Conservation (phyloP, 202 grass and related monocot species). For the Panicum hallii region DNA sequence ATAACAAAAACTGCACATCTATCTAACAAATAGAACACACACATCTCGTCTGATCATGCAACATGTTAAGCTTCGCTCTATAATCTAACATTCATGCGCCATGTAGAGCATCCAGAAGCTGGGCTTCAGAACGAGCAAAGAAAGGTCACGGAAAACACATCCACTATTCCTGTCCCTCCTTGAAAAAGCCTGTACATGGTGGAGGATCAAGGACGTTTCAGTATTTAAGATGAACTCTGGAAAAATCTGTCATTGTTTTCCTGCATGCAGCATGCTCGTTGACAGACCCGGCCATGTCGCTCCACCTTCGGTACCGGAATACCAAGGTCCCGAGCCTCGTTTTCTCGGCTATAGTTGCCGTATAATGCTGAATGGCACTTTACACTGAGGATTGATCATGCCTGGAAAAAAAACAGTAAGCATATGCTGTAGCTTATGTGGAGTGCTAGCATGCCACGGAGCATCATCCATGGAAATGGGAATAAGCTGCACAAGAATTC, state of each 20-base stretch:
- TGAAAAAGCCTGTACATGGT: slow-evolving; percentile 5
- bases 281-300: not conserved
- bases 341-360: not conserved
- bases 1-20: slow-evolving; percentile 10
- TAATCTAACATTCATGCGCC: not conserved
- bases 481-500: not conserved
- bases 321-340: not conserved
- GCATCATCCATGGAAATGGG: slow-evolving; percentile 9
- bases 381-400: not conserved
- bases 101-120: not conserved
- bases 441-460: not conserved
- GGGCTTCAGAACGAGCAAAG: not conserved
- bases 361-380: slow-evolving; percentile 7
- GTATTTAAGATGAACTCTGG: not conserved
- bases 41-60: not conserved
- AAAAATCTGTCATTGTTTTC: not conserved
- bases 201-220: not conserved
- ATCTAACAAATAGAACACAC: not conserved
- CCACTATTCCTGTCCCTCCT: not conserved
- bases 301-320: not conserved
- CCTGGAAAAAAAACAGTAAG: slow-evolving; percentile 23
- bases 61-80: slow-evolving; percentile 10
- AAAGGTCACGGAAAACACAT: not conserved
- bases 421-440: not conserved
- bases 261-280: not conserved